Evolutionary conservation across 2,329 filamentous ascomycete species (phyloP).

Genomic region (Pestalotiopsis sp.): DNA sequence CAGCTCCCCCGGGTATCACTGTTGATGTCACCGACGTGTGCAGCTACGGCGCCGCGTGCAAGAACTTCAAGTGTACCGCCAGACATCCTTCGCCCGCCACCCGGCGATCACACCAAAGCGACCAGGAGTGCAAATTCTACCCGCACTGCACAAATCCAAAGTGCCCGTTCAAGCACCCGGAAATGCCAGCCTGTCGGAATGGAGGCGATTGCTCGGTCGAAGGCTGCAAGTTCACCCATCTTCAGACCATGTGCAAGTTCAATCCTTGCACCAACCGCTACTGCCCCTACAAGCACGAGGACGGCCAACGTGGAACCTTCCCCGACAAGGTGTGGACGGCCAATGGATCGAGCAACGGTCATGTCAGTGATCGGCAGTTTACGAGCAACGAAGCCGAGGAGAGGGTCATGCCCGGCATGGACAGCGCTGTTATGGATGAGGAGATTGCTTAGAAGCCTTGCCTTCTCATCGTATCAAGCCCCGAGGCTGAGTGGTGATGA

Average conservation of each 20-base stretch:
- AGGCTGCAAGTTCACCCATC: slow-evolving; percentile 89
- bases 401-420: slow-evolving; percentile 65
- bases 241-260: slow-evolving; percentile 84
- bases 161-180: slow-evolving; percentile 88
- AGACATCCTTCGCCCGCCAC: slow-evolving; percentile 91
- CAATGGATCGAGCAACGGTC: slow-evolving; percentile 54
- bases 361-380: slow-evolving; percentile 89
- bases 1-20: slow-evolving; percentile 74
- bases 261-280: slow-evolving; percentile 88
- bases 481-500: neutral
- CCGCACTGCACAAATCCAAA: slow-evolving; percentile 87
- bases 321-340: slow-evolving; percentile 91
- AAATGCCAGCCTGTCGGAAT: slow-evolving; percentile 86
- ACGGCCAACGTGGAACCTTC: slow-evolving; percentile 85
- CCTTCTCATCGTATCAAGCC: slow-evolving; percentile 12
- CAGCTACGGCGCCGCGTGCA: slow-evolving; percentile 87
- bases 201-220: slow-evolving; percentile 82
- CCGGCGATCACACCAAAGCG: slow-evolving; percentile 75
- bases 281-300: slow-evolving; percentile 87
- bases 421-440: slow-evolving; percentile 37
- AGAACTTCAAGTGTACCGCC: slow-evolving; percentile 90
- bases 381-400: slow-evolving; percentile 72
- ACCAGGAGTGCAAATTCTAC: slow-evolving; percentile 88
- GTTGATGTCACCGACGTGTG: slow-evolving; percentile 83
- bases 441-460: slow-evolving; percentile 31